Evolutionary conservation across 768 basidiomycete species (phyloP), one percentile per base, ranked within the genome.

Genomic region (Collybia mongolica): DNA sequence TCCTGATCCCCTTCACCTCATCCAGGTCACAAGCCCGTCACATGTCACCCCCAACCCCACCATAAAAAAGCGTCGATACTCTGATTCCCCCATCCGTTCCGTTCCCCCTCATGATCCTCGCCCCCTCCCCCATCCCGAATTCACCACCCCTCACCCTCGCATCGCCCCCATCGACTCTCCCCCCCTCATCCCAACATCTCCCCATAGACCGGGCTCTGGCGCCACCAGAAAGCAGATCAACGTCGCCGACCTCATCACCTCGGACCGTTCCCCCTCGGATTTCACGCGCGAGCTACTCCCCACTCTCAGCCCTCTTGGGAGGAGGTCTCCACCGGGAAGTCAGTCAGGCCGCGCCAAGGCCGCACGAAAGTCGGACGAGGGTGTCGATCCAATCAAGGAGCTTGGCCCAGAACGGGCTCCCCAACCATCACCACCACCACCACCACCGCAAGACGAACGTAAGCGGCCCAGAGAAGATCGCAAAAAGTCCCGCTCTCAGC

Each of bases 311-410:
- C 66, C 67, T 35, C 54, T 61, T 18, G 69, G 69, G 18, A 64
- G 73, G 52, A 60, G 79, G n/a, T 73, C 75, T 29, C 75, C 79
- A 45, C 77, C 77, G 2, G 77, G 77, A n/a, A 78, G 76, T 53
- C 66, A 69, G 39, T 63, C 65, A 28, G 76, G 76, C 17, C 63
- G 77, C 46, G 74, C 74, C 19, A 75, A 73, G 47, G 74, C 76
- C 20, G 71, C 73, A 6, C 65, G 73, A 48, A 79, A 75, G 56
- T 67, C 70, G 18, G 77, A 75, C 39, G 74, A 65, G 19, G 48
- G 50, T 40, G 59, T 60, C 17, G 54, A 53, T 19, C 57, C 29
- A 43, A 49, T 57, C 42, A 54, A 49, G 19, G 54, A 57, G 41
- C 23, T 46, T 24, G 43, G 48, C 35, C 29, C 46, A 19, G 43